Evolutionary conservation across 306 rosid genomes (phyloP), one percentile per base, ranked within the genome.

Genomic region (Ochetophila trinervis): DNA sequence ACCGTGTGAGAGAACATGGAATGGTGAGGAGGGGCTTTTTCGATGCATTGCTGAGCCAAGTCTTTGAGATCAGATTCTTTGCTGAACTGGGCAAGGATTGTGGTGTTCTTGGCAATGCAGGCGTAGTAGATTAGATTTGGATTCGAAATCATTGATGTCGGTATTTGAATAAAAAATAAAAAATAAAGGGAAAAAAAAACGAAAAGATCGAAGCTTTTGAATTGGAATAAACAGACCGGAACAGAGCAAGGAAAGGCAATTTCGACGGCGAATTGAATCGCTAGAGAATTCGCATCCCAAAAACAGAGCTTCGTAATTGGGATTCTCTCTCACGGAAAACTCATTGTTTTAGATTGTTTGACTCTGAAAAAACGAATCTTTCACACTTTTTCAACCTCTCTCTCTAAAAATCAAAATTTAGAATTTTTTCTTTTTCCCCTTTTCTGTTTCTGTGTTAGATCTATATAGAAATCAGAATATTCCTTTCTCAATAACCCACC

Each of bases 31-130:
- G 99, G 99, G 9, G 86, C 37, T 27, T 71, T 71, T 48, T 76
- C 79, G 57, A 93, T 62, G 75, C 97, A 93, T 82, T 84, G 47
- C 3, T 78, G 82, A 19, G 88, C 96, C 6, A 93, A 61, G 8
- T 65, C 57, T 60, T 82, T 85, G 67, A 90, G 77, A 64, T 67
- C 77, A 1, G 86, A 52, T 23, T 87, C 88, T 49, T 67, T 54
- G 3, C 78, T 40, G 68, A 84, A 77, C 50, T 86, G 86, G 60
- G 84, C 96, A 9, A 93, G 79, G 69, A 88, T 70, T 8, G 87
- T 82, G 32, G 55, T 70, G n/a, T 77, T 78, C 60, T 73, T 75
- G 4, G 95, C 94, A 90, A 90, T 86, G 95, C 97, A 90, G 20
- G 79, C 75, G 42, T 93, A 88, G 61, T 76, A 75, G 57, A 93